phyloP scores from a whole-genome alignment of 2,329 filamentous ascomycete species.

The Leptoxyphium fumago region DNA sequence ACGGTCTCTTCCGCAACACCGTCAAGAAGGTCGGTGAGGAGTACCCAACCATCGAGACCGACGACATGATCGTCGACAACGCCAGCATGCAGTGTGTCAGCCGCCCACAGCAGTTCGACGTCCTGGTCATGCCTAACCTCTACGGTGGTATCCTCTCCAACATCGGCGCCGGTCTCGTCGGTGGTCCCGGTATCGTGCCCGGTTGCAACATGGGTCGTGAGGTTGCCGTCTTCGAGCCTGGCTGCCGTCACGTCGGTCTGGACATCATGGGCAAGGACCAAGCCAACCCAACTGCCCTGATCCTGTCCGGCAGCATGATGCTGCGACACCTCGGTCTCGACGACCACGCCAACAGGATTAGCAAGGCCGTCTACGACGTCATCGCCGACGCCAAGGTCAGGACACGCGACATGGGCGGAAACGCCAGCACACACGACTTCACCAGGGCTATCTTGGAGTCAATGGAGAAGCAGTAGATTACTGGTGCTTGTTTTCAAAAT shows the following conservation, averaged over 20 bases:
- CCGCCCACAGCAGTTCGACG: slow-evolving; percentile 93
- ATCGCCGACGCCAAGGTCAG: slow-evolving; percentile 81
- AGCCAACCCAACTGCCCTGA: slow-evolving; percentile 91
- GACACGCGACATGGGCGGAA: slow-evolving; percentile 92
- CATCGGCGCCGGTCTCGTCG: slow-evolving; percentile 92
- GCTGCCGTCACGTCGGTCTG: slow-evolving; percentile 96
- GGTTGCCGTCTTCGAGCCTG: slow-evolving; percentile 95
- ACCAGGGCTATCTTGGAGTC: slow-evolving; percentile 85
- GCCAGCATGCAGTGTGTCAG: slow-evolving; percentile 98
- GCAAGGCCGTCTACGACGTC: slow-evolving; percentile 66
- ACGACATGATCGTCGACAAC: slow-evolving; percentile 99
- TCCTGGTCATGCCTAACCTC: slow-evolving; percentile 99
- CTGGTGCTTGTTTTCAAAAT: not conserved
- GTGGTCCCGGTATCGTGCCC: slow-evolving; percentile 90
- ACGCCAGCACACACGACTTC: slow-evolving; percentile 83
- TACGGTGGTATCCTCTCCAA: slow-evolving; percentile 99
- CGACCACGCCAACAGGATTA: slow-evolving; percentile 96
- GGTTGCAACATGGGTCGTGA: slow-evolving; percentile 99
- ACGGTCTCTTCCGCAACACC: slow-evolving; percentile 95
- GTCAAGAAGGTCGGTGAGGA: slow-evolving; percentile 89
- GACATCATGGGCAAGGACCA: slow-evolving; percentile 99
- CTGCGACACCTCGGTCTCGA: slow-evolving; percentile 93
- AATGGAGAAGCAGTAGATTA: slow-evolving; percentile 50
- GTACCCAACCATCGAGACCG: slow-evolving; percentile 87
- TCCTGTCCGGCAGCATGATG: slow-evolving; percentile 93